phyloP scores from a whole-genome alignment of 164 flowering plant species.

The Liriodendron chinense region DNA sequence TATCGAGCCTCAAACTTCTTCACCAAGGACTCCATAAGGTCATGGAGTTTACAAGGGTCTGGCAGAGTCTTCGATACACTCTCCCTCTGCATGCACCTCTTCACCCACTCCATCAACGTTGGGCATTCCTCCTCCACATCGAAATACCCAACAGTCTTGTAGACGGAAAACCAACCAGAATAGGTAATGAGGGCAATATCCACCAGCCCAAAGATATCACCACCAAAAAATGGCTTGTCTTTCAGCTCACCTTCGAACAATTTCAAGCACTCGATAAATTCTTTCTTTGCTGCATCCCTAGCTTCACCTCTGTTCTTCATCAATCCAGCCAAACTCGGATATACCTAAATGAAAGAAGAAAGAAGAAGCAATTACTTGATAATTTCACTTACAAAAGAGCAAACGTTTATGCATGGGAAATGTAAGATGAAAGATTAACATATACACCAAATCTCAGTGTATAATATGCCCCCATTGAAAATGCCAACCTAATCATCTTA shows the following conservation, averaged over 20 bases:
- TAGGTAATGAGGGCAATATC: conserved; percentile 11
- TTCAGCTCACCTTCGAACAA: conserved; percentile 17
- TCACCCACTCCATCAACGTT: conserved; percentile 5
- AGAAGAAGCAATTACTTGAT: not conserved
- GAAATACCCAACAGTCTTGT: conserved; percentile 11
- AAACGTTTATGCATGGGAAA: too few species aligned
- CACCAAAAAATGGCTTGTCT: conserved; percentile 19
- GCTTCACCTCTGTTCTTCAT: conserved; percentile 15
- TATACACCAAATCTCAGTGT: too few species aligned
- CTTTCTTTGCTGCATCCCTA: conserved; percentile 11
- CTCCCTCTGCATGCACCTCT: conserved; percentile 16
- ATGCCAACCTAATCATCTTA: too few species aligned
- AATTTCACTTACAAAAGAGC: too few species aligned
- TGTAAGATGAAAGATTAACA: too few species aligned
- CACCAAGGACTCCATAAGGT: too few species aligned
- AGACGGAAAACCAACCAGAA: conserved; percentile 6
- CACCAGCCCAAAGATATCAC: conserved; percentile 12
- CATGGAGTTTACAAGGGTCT: conserved; percentile 9
- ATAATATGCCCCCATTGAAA: too few species aligned
- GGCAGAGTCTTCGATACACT: conserved; percentile 16
- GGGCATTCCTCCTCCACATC: conserved; percentile 10
- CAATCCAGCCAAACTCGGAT: not conserved
- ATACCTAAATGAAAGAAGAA: not conserved
- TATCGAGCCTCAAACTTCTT: conserved; percentile 4
- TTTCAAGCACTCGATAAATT: conserved; percentile 12